Evolutionary conservation across 2,329 filamentous ascomycete species (phyloP).

Genomic region (Aspergillus aculeatus): DNA sequence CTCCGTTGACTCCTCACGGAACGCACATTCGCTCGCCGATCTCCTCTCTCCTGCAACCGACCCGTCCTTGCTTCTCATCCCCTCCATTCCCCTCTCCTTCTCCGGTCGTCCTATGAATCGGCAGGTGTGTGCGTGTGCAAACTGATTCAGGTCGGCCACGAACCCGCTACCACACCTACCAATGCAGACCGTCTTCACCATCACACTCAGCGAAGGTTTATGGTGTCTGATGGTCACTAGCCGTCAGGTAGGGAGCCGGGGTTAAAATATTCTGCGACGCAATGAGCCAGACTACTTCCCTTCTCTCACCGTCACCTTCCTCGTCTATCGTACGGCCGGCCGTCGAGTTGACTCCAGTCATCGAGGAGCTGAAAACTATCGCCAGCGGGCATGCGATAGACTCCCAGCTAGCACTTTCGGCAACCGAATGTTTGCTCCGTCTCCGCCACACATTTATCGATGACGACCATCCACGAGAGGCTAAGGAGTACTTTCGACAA

Average conservation of each 20-base stretch:
- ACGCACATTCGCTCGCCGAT: constrained; percentile 25
- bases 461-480: constrained; percentile 47
- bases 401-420: constrained; percentile 37
- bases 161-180: constrained; percentile 25
- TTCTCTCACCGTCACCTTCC: constrained; percentile 29
- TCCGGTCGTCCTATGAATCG: constrained; percentile 13
- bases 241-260: constrained; percentile 32
- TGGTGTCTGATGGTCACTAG: constrained; percentile 36
- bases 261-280: constrained; percentile 33
- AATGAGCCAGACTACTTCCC: constrained; percentile 32
- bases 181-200: constrained; percentile 36
- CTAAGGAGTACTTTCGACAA: constrained; percentile 80
- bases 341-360: constrained; percentile 38
- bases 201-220: constrained; percentile 30
- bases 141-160: constrained; percentile 11
- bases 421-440: constrained; percentile 60
- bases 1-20: constrained; percentile 2
- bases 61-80: constrained; percentile 19
- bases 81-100: constrained; percentile 6
- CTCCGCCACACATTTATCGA: constrained; percentile 66
- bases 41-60: constrained; percentile 16
- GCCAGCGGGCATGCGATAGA: constrained; percentile 30
- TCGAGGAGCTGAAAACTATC: constrained; percentile 38
- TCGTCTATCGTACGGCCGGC: constrained; percentile 36
- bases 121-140: constrained; percentile 9